These are phyloP conservation scores for Neurospora sp. DNA, from an alignment of 495 filamentous ascomycete species.

Conservation along the genomic window DNA sequence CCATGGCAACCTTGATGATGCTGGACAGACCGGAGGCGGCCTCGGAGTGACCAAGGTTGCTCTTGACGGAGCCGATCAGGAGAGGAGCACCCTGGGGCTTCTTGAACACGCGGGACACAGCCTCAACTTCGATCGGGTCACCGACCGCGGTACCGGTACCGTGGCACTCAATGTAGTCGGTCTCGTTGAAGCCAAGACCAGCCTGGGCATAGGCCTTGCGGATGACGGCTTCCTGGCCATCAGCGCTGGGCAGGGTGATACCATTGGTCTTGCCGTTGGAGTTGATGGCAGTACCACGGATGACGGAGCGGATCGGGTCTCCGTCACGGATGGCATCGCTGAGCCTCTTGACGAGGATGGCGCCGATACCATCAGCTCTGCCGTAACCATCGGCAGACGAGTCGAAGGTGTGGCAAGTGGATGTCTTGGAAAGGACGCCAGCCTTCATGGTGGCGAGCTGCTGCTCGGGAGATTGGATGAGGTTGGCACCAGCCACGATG, in stretches of 20 bases:
- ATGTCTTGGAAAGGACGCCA: slow-evolving; percentile 27
- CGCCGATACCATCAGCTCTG: slow-evolving; percentile 47
- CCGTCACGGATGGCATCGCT: slow-evolving; percentile 36
- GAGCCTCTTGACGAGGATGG: slow-evolving; percentile 45
- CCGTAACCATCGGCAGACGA: slow-evolving; percentile 51
- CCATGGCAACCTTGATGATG: slow-evolving; percentile 42
- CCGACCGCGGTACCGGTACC: slow-evolving; percentile 26
- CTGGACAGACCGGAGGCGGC: slow-evolving; percentile 39
- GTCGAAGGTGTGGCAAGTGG: slow-evolving; percentile 48
- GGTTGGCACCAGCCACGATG: slow-evolving; percentile 40
- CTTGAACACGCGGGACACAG: slow-evolving; percentile 13
- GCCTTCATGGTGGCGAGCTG: slow-evolving; percentile 21
- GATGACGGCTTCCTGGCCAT: slow-evolving; percentile 42
- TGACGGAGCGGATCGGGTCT: slow-evolving; percentile 47
- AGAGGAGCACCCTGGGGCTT: not conserved
- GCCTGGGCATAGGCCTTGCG: slow-evolving; percentile 34
- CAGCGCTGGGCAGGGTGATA: slow-evolving; percentile 41
- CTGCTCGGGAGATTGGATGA: slow-evolving; percentile 38
- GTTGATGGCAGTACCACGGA: slow-evolving; percentile 44
- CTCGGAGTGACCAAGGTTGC: slow-evolving; percentile 48
- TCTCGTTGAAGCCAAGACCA: slow-evolving; percentile 32
- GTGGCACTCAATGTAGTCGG: slow-evolving; percentile 29
- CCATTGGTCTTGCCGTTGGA: slow-evolving; percentile 39
- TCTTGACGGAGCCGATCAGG: slow-evolving; percentile 39
- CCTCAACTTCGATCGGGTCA: slow-evolving; percentile 27